Conservation (phyloP, 2,329 filamentous ascomycete genomes). For the Aspergillus intermedius region DNA sequence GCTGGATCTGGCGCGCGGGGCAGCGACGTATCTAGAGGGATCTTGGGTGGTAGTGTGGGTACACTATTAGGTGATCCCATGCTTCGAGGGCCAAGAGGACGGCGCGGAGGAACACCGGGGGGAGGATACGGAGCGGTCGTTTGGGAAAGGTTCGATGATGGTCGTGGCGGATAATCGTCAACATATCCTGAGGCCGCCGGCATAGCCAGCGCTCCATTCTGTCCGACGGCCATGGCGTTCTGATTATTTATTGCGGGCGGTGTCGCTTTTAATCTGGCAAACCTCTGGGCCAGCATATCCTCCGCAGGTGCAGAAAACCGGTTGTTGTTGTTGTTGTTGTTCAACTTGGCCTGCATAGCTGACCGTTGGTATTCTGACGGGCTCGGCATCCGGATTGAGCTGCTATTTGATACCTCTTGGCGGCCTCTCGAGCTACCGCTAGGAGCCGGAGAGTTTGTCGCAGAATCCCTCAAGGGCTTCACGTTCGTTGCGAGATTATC, state of each 20-base stretch:
- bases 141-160: slow-evolving; percentile 16
- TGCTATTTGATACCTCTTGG: slow-evolving; percentile 14
- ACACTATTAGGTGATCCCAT: slow-evolving; percentile 32
- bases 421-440: slow-evolving; percentile 15
- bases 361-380: slow-evolving; percentile 32
- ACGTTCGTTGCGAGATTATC: slow-evolving; percentile 28
- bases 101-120: slow-evolving; percentile 20
- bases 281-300: slow-evolving; percentile 37
- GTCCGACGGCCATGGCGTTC: slow-evolving; percentile 5
- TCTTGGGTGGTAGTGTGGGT: slow-evolving; percentile 38
- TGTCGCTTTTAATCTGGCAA: slow-evolving; percentile 32
- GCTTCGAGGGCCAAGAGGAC: slow-evolving; percentile 36
- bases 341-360: slow-evolving; percentile 13
- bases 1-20: slow-evolving; percentile 44
- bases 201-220: slow-evolving; percentile 6
- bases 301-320: slow-evolving; percentile 21
- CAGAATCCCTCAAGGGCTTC: slow-evolving; percentile 16
- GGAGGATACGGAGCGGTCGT: slow-evolving; percentile 12
- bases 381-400: slow-evolving; percentile 34
- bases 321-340: slow-evolving; percentile 9
- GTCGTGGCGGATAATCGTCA: slow-evolving; percentile 18
- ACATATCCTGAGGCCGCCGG: slow-evolving; percentile 10
- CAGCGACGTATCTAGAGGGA: slow-evolving; percentile 36
- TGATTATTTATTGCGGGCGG: slow-evolving; percentile 9
- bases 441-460: slow-evolving; percentile 6